phyloP scores from a whole-genome alignment of 129 eudicot species.

The Cynara cardunculus region DNA sequence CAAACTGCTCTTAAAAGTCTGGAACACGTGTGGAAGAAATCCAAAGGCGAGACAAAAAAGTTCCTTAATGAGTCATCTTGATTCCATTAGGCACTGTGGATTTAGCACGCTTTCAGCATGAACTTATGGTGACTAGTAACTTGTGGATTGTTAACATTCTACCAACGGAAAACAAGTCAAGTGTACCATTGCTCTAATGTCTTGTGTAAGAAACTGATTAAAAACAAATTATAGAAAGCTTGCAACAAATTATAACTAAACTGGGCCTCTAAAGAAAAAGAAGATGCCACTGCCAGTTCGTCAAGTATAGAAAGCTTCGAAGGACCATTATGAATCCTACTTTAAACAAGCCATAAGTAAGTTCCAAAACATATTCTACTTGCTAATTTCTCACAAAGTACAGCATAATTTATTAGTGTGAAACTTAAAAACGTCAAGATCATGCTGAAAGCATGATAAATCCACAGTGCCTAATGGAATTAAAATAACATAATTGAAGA shows the following conservation, averaged over 20 bases:
- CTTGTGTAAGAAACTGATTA: slow-evolving; percentile 6
- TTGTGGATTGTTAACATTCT: not conserved
- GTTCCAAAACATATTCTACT: not conserved
- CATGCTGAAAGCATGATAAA: not conserved
- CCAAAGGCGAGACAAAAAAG: not conserved
- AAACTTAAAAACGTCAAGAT: not conserved
- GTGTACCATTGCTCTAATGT: not conserved
- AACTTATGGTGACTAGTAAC: not conserved
- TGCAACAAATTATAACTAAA: not conserved
- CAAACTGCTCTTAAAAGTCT: not conserved
- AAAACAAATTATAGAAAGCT: too few relatives aligned
- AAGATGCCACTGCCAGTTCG: not conserved
- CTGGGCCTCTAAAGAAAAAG: not conserved
- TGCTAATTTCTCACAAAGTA: slow-evolving; percentile 6
- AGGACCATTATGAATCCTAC: not conserved
- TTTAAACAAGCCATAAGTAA: not conserved
- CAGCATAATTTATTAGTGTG: not conserved
- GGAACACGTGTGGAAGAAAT: not conserved
- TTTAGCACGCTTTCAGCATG: not conserved
- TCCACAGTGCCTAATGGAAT: not conserved
- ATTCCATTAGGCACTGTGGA: not conserved
- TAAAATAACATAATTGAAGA: not conserved
- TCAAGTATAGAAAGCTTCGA: not conserved
- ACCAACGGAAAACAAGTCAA: slow-evolving; percentile 12
- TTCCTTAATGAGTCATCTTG: not conserved